These are phyloP conservation scores for Phytopythium mirpurense DNA, from an alignment of 352 stramenopile genomes.

Conservation along the genomic window DNA sequence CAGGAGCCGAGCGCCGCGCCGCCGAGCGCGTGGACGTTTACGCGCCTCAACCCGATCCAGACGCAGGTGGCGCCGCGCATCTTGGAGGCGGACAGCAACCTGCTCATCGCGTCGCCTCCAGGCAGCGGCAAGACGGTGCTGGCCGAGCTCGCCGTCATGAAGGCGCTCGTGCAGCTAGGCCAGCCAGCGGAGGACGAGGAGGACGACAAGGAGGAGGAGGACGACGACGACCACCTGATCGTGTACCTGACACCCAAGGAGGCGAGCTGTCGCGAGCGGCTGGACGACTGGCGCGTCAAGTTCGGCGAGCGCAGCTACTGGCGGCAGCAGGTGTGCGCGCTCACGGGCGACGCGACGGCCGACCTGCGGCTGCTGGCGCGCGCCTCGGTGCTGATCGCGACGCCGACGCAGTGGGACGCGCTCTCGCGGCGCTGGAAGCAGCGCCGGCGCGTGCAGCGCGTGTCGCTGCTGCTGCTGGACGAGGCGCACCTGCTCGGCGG, in stretches of 20 bases:
- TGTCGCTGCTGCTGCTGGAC: constrained; percentile 95
- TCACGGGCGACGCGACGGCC: constrained; percentile 92
- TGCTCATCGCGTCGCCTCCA: constrained; percentile 93
- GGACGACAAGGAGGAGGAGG: constrained; percentile 13
- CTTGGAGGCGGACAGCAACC: constrained; percentile 94
- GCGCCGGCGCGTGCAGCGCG: constrained; percentile 93
- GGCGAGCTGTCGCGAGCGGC: constrained; percentile 53
- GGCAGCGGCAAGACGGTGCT: constrained; percentile 94
- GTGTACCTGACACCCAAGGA: constrained; percentile 95
- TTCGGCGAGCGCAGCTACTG: constrained; percentile 80
- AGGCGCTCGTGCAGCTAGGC: constrained; percentile 68
- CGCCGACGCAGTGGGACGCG: constrained; percentile 95
- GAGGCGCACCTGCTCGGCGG: constrained; percentile 97
- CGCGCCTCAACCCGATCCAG: constrained; percentile 98
- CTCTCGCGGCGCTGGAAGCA: constrained; percentile 96
- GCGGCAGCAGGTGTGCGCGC: constrained; percentile 81
- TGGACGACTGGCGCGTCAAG: constrained; percentile 82
- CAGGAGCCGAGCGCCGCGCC: constrained; percentile 19
- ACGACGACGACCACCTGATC: constrained; percentile 67
- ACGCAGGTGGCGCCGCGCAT: constrained; percentile 96
- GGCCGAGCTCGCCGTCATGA: constrained; percentile 95
- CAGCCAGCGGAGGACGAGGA: constrained; percentile 45
- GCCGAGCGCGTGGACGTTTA: constrained; percentile 69
- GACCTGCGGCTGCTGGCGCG: constrained; percentile 91
- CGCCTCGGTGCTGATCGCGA: constrained; percentile 93